Conservation (phyloP, 2,329 filamentous ascomycete species). For the Aspergillus sp. region DNA sequence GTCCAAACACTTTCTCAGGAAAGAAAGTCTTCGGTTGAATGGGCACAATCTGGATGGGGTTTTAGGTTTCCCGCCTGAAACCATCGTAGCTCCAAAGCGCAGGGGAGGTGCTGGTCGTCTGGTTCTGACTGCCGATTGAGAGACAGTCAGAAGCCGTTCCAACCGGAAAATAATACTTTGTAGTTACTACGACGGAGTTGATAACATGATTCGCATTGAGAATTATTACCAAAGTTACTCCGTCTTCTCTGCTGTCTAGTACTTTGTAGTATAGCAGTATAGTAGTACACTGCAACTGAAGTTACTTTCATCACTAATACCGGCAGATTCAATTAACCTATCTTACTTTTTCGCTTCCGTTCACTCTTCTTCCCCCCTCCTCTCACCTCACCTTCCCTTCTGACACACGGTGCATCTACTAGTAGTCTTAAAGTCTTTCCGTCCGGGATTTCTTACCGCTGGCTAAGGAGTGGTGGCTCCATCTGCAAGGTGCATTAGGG, state of each 20-base stretch:
- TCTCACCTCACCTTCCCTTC: background rate
- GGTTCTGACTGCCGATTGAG: background rate
- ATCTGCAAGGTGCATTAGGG: constrained; percentile 1
- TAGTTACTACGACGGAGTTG: too few relatives aligned
- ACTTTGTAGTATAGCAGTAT: too few relatives aligned
- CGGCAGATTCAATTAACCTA: background rate
- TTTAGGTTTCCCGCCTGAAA: constrained; percentile 5
- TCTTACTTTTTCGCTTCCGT: background rate
- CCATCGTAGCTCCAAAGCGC: background rate
- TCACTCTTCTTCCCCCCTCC: background rate
- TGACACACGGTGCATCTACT: background rate
- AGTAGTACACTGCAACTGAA: too few relatives aligned
- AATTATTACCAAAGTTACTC: too few relatives aligned
- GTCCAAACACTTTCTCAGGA: background rate
- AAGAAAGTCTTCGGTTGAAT: background rate
- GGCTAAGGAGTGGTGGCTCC: background rate
- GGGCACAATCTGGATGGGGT: background rate
- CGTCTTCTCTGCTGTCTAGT: too few relatives aligned
- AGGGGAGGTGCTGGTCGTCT: background rate
- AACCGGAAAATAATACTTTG: background rate
- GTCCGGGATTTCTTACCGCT: background rate
- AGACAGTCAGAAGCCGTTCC: background rate
- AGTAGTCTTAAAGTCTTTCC: background rate
- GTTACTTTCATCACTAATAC: too few relatives aligned
- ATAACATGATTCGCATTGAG: too few relatives aligned